Evolutionary conservation across 306 rosid genomes (phyloP).

Genomic region (Fragaria ananassa): DNA sequence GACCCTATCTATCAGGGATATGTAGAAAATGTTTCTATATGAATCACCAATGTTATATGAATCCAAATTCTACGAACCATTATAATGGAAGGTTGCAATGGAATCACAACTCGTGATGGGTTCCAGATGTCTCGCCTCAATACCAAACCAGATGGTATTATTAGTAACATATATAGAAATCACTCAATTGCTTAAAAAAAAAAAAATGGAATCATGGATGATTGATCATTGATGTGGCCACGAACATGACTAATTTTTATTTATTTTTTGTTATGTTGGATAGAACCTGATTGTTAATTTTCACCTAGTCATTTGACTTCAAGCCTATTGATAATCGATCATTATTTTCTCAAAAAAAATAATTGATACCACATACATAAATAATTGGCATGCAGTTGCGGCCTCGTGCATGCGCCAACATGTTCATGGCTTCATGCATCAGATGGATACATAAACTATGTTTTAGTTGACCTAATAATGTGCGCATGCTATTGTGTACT

Average conservation of each 20-base stretch:
- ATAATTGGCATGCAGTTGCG: no score
- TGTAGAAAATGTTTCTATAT: no score
- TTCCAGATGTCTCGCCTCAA: neutral
- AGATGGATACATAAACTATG: no score
- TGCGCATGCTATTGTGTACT: slow-evolving; percentile 6
- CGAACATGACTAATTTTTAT: neutral
- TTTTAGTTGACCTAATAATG: neutral
- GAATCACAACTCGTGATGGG: neutral
- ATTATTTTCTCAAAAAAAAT: no score
- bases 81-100: neutral
- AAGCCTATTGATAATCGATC: neutral
- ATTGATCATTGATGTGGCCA: neutral
- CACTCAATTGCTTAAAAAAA: neutral
- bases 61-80: no score
- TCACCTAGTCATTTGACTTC: neutral
- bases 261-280: neutral
- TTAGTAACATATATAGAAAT: neutral
- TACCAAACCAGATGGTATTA: neutral
- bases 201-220: neutral
- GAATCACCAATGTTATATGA: no score
- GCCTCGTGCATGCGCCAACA: no score
- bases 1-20: no score
- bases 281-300: neutral
- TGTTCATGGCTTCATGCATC: no score
- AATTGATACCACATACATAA: no score